A percentile compares a stretch with the other conserved stretches of the same genome.
These are phyloP conservation scores for Euphorbia peplus DNA, from an alignment of 345 rosid genomes.

Conservation along the genomic window DNA sequence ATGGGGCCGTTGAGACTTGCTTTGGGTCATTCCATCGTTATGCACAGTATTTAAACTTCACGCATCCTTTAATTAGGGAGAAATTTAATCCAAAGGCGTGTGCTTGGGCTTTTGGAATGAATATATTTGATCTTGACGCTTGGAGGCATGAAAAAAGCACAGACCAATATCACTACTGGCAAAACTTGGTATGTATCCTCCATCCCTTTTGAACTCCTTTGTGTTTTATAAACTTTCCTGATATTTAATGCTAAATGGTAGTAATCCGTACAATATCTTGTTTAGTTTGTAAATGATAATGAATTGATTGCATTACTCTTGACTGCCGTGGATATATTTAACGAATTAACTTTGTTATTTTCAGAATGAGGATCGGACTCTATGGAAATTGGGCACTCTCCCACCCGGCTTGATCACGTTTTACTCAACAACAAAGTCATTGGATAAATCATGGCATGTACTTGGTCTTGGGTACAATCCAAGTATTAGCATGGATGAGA, in stretches of 20 bases:
- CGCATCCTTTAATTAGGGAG: conserved; percentile 67
- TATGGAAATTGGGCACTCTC: conserved; percentile 74
- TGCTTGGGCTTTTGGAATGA: conserved; percentile 96
- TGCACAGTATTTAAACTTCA: conserved; percentile 68
- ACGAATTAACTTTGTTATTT: neutral
- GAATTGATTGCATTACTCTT: neutral
- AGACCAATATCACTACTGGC: conserved; percentile 59
- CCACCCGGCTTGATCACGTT: conserved; percentile 89
- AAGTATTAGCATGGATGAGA: conserved; percentile 73
- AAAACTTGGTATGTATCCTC: conserved; percentile 44
- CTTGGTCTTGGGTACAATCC: conserved; percentile 92
- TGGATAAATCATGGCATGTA: conserved; percentile 92
- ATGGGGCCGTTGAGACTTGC: conserved; percentile 92
- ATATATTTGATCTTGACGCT: conserved; percentile 82
- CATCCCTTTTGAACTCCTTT: conserved; percentile 5
- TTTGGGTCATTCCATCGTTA: conserved; percentile 89
- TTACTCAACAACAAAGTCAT: conserved; percentile 71
- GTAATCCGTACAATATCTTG: neutral
- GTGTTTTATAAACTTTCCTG: neutral
- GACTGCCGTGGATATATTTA: neutral
- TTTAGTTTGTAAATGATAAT: neutral
- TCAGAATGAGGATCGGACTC: conserved; percentile 65
- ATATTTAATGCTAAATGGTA: neutral
- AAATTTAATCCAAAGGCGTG: conserved; percentile 73
- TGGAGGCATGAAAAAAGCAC: conserved; percentile 74